Conservation (phyloP, 192 early-diverging fungal genomes). For the Entrophospora sp. region DNA sequence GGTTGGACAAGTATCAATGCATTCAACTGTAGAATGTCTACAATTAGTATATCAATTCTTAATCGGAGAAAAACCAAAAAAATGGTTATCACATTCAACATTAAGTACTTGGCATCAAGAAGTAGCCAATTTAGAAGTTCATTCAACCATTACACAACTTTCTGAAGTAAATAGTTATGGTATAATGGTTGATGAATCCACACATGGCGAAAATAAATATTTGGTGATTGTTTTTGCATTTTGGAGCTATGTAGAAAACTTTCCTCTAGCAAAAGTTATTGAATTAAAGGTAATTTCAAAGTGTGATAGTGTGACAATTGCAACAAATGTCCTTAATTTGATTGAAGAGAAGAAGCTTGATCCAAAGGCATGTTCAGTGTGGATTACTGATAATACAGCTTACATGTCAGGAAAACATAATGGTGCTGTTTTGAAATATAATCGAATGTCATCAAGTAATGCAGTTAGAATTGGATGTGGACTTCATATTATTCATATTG, state of each 20-base stretch:
- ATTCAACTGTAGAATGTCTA: not conserved
- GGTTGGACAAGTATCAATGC: not conserved
- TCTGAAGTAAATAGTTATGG: not conserved
- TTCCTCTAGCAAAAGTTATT: not conserved
- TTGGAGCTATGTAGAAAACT: not conserved
- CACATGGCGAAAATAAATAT: not conserved
- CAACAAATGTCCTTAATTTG: not conserved
- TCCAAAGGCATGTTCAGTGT: not conserved
- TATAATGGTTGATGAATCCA: constrained; percentile 1
- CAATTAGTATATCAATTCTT: not conserved
- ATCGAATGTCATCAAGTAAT: not conserved
- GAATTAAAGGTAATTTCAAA: not conserved
- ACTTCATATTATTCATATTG: constrained; percentile 5
- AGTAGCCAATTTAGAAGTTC: not conserved
- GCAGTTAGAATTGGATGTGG: not conserved
- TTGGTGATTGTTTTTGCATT: not conserved
- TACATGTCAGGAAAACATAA: not conserved
- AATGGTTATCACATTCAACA: not conserved
- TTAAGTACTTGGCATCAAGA: not conserved
- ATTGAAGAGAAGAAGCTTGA: not conserved
- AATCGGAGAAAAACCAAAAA: not conserved
- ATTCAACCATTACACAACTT: not conserved
- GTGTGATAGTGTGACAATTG: not conserved
- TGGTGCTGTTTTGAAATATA: not conserved
- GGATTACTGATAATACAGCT: not conserved